Base-by-base conservation (phyloP, 306 rosid species). In the Gastrolobium villosum region DNA sequence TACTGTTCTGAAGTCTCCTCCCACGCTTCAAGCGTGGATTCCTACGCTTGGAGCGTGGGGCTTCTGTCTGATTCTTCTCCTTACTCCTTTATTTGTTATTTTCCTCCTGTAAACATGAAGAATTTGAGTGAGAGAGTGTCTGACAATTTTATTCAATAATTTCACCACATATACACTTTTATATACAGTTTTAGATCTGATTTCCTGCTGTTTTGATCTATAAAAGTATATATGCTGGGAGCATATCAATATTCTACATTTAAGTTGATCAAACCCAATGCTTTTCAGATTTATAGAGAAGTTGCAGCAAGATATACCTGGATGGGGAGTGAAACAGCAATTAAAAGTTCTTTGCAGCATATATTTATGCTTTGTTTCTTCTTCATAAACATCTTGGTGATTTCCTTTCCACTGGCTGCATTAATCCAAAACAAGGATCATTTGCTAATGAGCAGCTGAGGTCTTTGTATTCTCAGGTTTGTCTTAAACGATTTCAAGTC, bases 321-420 rank as follows among this genome's bases (percentile, higher is more conserved):
- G 98, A 81, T 88, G 88, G 70, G 98, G 99, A 66, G 97, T 95
- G 84, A 95, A 93, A 84, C 85, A 85, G 34, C 98, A 88, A 75
- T 73, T 95, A 73, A 85, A 85, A 88, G 73, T 43, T 72, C 99
- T 95, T 50, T 89, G 94, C 70, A 81, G 82, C 82, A 48, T n/a
- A n/a, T n/a, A n/a, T 95, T 72, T 95, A 95, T 86, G 97, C 97
- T 56, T 63, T 95, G 84, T 81, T 26, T 76, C 87, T 87, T 65
- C 89, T 95, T 76, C 94, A 86, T 86, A 95, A 90, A 77, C 87
- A 91, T 92, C 71, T 76, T 70, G 99, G 99, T 66, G 99, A 93
- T 80, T 95, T 95, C 77, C 91, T 90, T 62, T 82, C 97, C 50
- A 88, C 96, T 55, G 93, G 93, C 72, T 82, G 89, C 85, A 84